phyloP scores from a whole-genome alignment of 1,284 basidiomycete genomes.

The Mycena sp. region DNA sequence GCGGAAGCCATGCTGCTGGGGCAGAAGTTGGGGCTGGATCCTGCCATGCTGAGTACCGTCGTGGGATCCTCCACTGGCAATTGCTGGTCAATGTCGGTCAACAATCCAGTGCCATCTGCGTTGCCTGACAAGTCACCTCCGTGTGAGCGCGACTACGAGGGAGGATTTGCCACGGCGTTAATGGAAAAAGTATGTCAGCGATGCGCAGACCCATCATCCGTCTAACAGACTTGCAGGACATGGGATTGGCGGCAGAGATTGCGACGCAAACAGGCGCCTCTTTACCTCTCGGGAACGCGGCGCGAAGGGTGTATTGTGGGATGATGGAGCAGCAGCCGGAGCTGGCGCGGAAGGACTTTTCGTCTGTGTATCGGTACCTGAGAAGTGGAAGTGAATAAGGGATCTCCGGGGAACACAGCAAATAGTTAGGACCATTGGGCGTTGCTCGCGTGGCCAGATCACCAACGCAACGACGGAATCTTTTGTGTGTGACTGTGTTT shows the following conservation, averaged over 20 bases:
- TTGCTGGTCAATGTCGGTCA: slow-evolving; percentile 87
- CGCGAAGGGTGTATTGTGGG: slow-evolving; percentile 66
- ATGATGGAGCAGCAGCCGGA: slow-evolving; percentile 64
- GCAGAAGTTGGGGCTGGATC: slow-evolving; percentile 77
- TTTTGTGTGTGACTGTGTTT: slow-evolving; percentile 9
- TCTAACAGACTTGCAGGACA: slow-evolving; percentile 61
- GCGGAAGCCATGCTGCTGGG: slow-evolving; percentile 90
- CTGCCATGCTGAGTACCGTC: slow-evolving; percentile 79
- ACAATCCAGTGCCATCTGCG: slow-evolving; percentile 87
- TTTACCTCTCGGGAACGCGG: slow-evolving; percentile 72
- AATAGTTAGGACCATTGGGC: no score
- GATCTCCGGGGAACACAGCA: background rate
- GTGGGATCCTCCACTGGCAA: slow-evolving; percentile 86
- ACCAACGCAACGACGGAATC: slow-evolving; percentile 1
- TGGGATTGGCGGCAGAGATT: slow-evolving; percentile 78
- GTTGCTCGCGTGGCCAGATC: no score
- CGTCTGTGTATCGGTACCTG: slow-evolving; percentile 78
- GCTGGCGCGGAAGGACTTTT: slow-evolving; percentile 79
- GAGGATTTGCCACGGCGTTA: slow-evolving; percentile 83
- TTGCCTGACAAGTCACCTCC: slow-evolving; percentile 75
- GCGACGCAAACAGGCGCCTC: slow-evolving; percentile 60
- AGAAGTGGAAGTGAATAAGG: slow-evolving; percentile 32
- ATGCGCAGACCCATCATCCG: background rate
- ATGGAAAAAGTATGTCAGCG: slow-evolving; percentile 77
- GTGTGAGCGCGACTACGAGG: slow-evolving; percentile 85